These are phyloP conservation scores for Plantago rigida DNA, from an alignment of 305 asterid genomes.

Conservation along the genomic window DNA sequence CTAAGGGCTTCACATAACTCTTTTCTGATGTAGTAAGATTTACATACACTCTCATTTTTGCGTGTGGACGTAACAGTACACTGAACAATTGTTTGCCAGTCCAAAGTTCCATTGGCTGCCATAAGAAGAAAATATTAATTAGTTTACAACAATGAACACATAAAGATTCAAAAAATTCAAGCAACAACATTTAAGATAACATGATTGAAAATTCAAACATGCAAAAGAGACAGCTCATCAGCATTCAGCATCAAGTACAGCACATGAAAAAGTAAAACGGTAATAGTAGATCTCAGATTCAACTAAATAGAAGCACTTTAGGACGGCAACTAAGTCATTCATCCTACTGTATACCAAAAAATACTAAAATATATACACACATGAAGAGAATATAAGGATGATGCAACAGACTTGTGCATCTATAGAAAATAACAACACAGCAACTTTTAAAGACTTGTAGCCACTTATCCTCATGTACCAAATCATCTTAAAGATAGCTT, in stretches of 20 bases:
- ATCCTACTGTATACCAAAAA: too few relatives aligned
- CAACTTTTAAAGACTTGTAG: background rate
- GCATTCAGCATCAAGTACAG: background rate
- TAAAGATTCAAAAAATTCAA: conserved; percentile 10
- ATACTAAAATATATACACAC: background rate
- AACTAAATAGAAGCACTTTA: too few relatives aligned
- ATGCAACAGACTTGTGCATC: too few relatives aligned
- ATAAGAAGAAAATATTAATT: conserved; percentile 18
- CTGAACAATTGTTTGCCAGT: conserved; percentile 86
- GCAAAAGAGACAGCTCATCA: conserved; percentile 4
- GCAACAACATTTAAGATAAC: conserved; percentile 9
- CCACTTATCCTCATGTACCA: background rate
- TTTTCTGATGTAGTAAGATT: conserved; percentile 80
- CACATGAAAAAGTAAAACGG: background rate
- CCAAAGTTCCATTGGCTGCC: conserved; percentile 95
- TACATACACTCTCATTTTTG: conserved; percentile 64
- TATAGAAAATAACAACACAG: background rate
- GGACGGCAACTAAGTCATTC: too few relatives aligned
- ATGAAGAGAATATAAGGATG: background rate
- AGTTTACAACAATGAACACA: background rate
- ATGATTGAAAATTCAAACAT: background rate
- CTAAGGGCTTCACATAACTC: conserved; percentile 42
- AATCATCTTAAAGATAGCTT: conserved; percentile 5
- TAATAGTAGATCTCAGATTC: background rate
- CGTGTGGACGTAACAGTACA: conserved; percentile 69